Evolutionary conservation across 768 basidiomycete species (phyloP).

Genomic region (Mycena metata): DNA sequence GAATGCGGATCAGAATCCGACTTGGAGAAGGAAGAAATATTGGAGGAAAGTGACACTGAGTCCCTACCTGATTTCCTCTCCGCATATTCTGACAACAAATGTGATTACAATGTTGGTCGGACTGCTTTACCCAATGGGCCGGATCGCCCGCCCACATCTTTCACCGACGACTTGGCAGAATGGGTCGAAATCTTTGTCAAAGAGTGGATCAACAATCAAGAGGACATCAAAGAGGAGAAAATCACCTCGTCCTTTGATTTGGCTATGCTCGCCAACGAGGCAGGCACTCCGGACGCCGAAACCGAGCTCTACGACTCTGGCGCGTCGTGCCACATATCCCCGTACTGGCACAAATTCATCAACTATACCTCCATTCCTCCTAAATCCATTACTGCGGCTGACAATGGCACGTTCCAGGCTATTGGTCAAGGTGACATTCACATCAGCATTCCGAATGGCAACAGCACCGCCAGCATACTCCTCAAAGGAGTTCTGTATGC

Average conservation of each 20-base stretch:
- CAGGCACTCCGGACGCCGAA: constrained; percentile 25
- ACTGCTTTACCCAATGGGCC: constrained; percentile 3
- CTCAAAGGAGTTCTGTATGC: constrained; percentile 49
- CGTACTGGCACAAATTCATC: constrained; percentile 46
- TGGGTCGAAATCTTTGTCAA: constrained; percentile 17
- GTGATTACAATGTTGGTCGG: background rate
- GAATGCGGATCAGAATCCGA: background rate
- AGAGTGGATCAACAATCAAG: constrained; percentile 25
- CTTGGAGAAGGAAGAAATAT: background rate
- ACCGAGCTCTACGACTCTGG: constrained; percentile 53
- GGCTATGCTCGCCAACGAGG: constrained; percentile 21
- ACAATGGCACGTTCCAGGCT: constrained; percentile 47
- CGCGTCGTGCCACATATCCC: constrained; percentile 52
- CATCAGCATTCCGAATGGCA: constrained; percentile 44
- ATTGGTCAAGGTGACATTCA: constrained; percentile 49
- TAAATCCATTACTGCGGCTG: constrained; percentile 47
- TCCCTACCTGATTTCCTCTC: constrained; percentile 1
- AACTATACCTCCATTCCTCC: constrained; percentile 45
- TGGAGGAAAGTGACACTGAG: constrained; percentile 23
- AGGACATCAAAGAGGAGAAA: constrained; percentile 12
- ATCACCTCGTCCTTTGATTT: constrained; percentile 15
- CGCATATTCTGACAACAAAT: constrained; percentile 9
- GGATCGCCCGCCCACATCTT: background rate
- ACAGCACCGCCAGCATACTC: constrained; percentile 38
- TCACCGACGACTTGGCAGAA: background rate